Percentiles rank a stretch among this genome's conserved stretches.
phyloP scores from a whole-genome alignment of 768 basidiomycete genomes.

The Lepiota brunneoincarnata region DNA sequence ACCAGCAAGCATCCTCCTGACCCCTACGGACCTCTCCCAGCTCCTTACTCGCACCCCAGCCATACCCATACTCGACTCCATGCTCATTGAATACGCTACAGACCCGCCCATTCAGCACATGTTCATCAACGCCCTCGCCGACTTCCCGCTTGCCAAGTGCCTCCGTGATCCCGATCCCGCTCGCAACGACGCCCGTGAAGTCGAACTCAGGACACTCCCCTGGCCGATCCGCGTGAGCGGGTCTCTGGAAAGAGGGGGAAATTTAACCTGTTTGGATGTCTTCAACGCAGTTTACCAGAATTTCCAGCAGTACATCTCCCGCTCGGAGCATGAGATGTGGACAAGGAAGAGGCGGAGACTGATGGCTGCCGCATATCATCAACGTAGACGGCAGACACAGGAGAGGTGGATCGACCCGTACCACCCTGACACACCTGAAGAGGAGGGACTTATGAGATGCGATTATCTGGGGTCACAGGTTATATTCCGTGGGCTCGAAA shows the following conservation, averaged over 20 bases:
- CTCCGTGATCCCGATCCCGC: slow-evolving; percentile 10
- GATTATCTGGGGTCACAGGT: slow-evolving; percentile 9
- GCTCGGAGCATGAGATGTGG: not conserved
- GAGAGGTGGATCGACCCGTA: not conserved
- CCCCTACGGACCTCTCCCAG: not conserved
- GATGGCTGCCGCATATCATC: slow-evolving; percentile 5
- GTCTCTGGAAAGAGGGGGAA: not conserved
- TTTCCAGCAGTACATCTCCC: slow-evolving; percentile 1
- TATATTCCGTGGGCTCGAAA: slow-evolving; percentile 4
- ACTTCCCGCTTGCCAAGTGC: slow-evolving; percentile 6
- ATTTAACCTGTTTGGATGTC: slow-evolving; percentile 1
- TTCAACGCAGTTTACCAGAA: slow-evolving; percentile 1
- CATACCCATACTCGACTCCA: not conserved
- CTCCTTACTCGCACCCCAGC: not conserved
- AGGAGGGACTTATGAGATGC: slow-evolving; percentile 7
- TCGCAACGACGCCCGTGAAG: not conserved
- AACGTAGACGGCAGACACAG: not conserved
- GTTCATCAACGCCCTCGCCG: slow-evolving; percentile 9
- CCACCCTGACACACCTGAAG: not conserved
- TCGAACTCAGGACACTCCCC: slow-evolving; percentile 3
- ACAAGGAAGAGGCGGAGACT: not conserved
- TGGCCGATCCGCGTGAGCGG: slow-evolving; percentile 7
- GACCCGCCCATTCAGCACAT: slow-evolving; percentile 6
- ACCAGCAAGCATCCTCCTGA: not conserved
- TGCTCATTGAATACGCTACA: not conserved